Evolutionary conservation across 306 rosid genomes (phyloP), one percentile per base, ranked within the genome.

Genomic region (Dicorynia guianensis): DNA sequence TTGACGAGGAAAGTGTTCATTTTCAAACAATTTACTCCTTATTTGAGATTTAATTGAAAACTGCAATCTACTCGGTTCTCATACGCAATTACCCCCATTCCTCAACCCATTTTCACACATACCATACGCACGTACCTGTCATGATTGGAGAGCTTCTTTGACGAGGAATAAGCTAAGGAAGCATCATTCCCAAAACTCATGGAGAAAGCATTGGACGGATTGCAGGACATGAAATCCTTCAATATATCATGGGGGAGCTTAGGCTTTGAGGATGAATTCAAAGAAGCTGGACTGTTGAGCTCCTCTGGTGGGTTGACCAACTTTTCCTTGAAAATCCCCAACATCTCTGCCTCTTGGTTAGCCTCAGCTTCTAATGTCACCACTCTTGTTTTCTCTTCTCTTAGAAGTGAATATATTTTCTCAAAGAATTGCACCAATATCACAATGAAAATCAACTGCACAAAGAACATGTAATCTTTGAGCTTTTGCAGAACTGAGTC

Each of bases 301-400:
- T 95, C 98, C 82, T 89, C 81, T 0, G 98, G 98, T 67, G 98
- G 93, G 52, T 86, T 83, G 7, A 87, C 95, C 79, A 89, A 78
- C 35, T 79, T 90, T 63, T 86, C 89, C 80, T 86, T 88, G 92
- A 95, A 95, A 81, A 95, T 89, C 1, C 92, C 93, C 78, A 92
- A 88, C 98, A 94, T 94, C 18, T 82, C 83, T 59, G 64, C 62
- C 43, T 74, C 39, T 42, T 10, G 20, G 0, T 47, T 38, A 0
- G 15, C 36, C 30, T 63, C 63, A 49, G 11, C 65, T 67, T 80
- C 70, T 4, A 69, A 80, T 49, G 6, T 12, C 50, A 63, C 78
- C 49, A 30, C 50, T 48, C 14, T 63, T 57, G 13, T 43, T 19
- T 62, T 42, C 47, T 54, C 49, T 63, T 5, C 25, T 39, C 64